These are phyloP conservation scores for Xylariomycetidae sp. DNA, from an alignment of 2,329 filamentous ascomycete genomes.

Conservation along the genomic window DNA sequence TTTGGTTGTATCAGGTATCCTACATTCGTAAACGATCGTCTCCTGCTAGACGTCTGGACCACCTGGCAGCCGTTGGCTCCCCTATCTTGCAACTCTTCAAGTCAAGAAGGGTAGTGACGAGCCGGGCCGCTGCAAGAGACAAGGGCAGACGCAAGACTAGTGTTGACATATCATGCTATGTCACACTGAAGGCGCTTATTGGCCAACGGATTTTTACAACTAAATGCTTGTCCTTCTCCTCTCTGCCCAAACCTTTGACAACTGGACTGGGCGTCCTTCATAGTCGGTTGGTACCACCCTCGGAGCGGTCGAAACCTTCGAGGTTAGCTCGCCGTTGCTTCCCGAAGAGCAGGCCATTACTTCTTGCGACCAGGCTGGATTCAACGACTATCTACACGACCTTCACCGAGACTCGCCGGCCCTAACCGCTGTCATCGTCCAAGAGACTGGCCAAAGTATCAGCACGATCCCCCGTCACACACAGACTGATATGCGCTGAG, in stretches of 20 bases:
- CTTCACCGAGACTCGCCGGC: too few relatives aligned
- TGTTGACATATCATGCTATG: slow-evolving; percentile 15
- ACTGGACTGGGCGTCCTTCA: too few relatives aligned
- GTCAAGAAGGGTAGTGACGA: slow-evolving; percentile 18
- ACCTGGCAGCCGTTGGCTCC: slow-evolving; percentile 13
- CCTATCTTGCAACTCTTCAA: slow-evolving; percentile 14
- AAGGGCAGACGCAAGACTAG: slow-evolving; percentile 15
- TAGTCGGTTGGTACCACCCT: too few relatives aligned
- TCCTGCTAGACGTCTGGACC: slow-evolving; percentile 14
- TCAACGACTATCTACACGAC: too few relatives aligned
- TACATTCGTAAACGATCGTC: too few relatives aligned
- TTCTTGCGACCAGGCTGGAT: too few relatives aligned
- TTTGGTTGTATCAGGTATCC: slow-evolving; percentile 1
- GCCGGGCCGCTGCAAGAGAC: slow-evolving; percentile 14
- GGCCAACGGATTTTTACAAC: slow-evolving; percentile 15
- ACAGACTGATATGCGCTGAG: too few relatives aligned
- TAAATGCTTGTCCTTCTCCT: slow-evolving; percentile 14
- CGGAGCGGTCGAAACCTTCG: neutral
- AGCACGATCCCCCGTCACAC: too few relatives aligned
- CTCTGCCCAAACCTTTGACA: neutral
- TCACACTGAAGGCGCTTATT: slow-evolving; percentile 17
- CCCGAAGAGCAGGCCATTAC: too few relatives aligned
- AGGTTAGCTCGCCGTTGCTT: too few relatives aligned
- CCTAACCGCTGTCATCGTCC: too few relatives aligned
- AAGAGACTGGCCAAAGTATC: too few relatives aligned